Percentiles rank a stretch among this genome's conserved stretches.
phyloP scores from a whole-genome alignment of 441 rosid species.

The Adansonia rubrostipa region DNA sequence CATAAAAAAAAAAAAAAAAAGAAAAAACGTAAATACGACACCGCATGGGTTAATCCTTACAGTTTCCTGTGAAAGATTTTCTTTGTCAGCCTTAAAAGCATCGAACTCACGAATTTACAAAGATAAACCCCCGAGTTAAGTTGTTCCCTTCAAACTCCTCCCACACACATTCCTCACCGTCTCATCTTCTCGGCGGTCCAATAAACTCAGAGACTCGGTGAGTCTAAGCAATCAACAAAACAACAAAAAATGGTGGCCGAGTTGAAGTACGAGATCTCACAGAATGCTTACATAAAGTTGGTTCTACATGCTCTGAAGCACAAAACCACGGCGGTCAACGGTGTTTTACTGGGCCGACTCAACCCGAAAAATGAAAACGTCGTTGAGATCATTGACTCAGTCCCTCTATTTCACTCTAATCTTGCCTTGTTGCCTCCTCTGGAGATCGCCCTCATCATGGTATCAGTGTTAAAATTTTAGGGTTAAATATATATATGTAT shows the following conservation, averaged over 20 bases:
- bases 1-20: background rate
- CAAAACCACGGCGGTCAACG: constrained; percentile 82
- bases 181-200: background rate
- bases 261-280: constrained; percentile 71
- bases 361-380: constrained; percentile 48
- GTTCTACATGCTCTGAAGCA: constrained; percentile 85
- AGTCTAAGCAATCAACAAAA: background rate
- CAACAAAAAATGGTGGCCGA: constrained; percentile 42
- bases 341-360: constrained; percentile 70
- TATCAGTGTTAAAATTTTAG: constrained; percentile 26
- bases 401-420: constrained; percentile 89
- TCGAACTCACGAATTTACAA: background rate
- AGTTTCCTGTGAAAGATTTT: background rate
- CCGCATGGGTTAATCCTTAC: background rate
- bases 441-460: constrained; percentile 95
- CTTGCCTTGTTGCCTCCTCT: constrained; percentile 88
- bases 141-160: background rate
- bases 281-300: constrained; percentile 84
- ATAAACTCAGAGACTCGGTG: background rate
- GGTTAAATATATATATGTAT: background rate
- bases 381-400: constrained; percentile 80
- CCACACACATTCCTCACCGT: background rate
- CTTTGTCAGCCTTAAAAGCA: background rate
- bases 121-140: background rate
- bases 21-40: background rate